These are phyloP conservation scores for Quercus lobata DNA, from an alignment of 331 rosid genomes.

Conservation along the genomic window DNA sequence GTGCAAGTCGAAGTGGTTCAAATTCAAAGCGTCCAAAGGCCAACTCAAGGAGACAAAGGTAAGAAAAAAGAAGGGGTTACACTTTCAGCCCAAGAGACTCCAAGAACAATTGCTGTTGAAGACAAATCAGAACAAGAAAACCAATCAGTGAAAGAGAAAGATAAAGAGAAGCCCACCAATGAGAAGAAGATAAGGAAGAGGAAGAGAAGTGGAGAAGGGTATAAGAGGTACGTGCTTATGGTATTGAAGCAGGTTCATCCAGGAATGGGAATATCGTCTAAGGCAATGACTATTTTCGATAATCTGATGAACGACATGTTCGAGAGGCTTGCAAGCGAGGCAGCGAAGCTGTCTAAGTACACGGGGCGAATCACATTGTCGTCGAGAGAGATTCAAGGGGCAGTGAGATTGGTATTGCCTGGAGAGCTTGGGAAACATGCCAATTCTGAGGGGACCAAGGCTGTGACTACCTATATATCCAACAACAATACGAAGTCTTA, in stretches of 20 bases:
- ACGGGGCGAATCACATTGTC: conserved; percentile 38
- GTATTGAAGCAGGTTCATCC: conserved; percentile 81
- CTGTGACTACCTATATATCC: conserved; percentile 34
- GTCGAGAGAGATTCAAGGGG: conserved; percentile 58
- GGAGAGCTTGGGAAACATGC: conserved; percentile 75
- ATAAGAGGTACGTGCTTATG: conserved; percentile 51
- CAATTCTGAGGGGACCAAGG: conserved; percentile 66
- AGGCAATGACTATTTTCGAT: conserved; percentile 53
- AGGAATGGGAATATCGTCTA: conserved; percentile 46
- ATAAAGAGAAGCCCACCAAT: background rate
- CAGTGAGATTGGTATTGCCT: conserved; percentile 57
- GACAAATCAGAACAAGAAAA: conserved; percentile 14
- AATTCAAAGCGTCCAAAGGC: conserved; percentile 17
- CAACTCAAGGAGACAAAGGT: conserved; percentile 11
- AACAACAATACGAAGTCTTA: background rate
- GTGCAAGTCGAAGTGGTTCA: conserved; percentile 37
- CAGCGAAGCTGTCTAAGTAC: conserved; percentile 35
- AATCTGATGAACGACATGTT: conserved; percentile 78
- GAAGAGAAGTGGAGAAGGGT: conserved; percentile 32
- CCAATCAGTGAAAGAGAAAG: background rate
- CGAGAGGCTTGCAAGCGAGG: conserved; percentile 60
- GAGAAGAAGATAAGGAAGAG: background rate
- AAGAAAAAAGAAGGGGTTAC: background rate
- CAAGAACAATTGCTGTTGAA: conserved; percentile 33
- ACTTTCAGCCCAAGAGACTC: background rate